Evolutionary conservation across 2,329 filamentous ascomycete species (phyloP), one percentile per base, ranked within the genome.

Genomic region (Penicillium sp.): DNA sequence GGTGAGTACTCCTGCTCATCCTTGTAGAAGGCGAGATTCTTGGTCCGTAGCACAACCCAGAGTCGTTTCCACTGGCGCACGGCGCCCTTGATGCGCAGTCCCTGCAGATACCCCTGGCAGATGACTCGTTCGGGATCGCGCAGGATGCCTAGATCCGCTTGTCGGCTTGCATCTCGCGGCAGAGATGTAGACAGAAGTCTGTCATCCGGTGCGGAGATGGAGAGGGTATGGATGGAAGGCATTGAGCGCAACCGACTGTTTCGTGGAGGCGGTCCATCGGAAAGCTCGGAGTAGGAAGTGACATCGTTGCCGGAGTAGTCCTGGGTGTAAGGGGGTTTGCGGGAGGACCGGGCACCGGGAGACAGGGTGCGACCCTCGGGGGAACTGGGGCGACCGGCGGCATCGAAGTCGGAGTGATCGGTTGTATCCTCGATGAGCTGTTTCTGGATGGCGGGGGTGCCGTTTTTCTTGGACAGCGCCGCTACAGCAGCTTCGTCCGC

Each of bases 41-140:
- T 87, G 1, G 91, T 89, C 31, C 95, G 90, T 51, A 99, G 82
- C 0, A 98, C 95, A 13, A 89, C 90, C 95, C 95, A 98, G 57
- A 92, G 83, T 66, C 91, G 89, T 80, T 96, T 97, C 95, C 95
- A 99, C 69, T 96, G 90, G 47, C 90, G 87, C 54, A 99, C 85
- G 9, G 92, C 91, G 47, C 74, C 74, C 68, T 91, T 93, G 60
- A 88, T 90, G 67, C 90, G 91, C 55, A 97, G 84, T 60, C 91
- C 87, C 74, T 90, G 90, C 31, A 98, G 84, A 82, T 91, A 93
- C 51, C 93, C 93, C 71, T 98, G 92, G 84, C 90, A 96, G 45
- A 98, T 84, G n/a, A 98, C 89, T 26, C 93, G 88, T 72, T 96
- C 93, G 1, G 89, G 87, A 61, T 95, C 91, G 54, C 88, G 82